A percentile compares a stretch with the other conserved stretches of the same genome.
phyloP scores from a whole-genome alignment of 768 basidiomycete genomes.

The Agrocybe praecox region DNA sequence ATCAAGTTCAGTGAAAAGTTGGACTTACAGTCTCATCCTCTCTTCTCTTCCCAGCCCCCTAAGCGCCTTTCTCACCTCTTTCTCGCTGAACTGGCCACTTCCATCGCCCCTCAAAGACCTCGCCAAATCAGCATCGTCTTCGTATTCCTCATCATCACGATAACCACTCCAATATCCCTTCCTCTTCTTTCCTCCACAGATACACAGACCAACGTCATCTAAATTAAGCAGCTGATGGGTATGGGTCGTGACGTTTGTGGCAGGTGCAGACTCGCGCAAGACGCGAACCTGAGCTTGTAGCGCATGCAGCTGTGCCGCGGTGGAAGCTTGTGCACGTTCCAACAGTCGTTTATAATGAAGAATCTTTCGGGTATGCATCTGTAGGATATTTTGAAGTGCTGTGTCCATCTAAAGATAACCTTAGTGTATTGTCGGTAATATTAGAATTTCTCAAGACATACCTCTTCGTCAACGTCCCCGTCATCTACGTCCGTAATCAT shows the following conservation, averaged over 20 bases:
- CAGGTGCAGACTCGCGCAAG: conserved; percentile 47
- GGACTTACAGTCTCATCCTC: conserved; percentile 71
- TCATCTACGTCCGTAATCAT: conserved; percentile 67
- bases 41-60: conserved; percentile 66
- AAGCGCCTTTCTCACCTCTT: conserved; percentile 65
- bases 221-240: conserved; percentile 19
- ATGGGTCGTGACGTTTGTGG: conserved; percentile 19
- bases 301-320: conserved; percentile 83
- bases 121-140: conserved; percentile 40
- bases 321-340: conserved; percentile 76
- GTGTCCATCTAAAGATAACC: conserved; percentile 34
- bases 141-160: conserved; percentile 50
- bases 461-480: conserved; percentile 74
- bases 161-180: conserved; percentile 79
- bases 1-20: background rate
- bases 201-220: conserved; percentile 35
- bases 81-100: conserved; percentile 70
- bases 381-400: conserved; percentile 39
- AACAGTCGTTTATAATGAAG: conserved; percentile 78
- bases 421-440: background rate
- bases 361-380: conserved; percentile 57
- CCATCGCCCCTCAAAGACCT: conserved; percentile 54
- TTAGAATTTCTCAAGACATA: conserved; percentile 24
- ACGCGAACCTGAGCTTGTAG: conserved; percentile 80
- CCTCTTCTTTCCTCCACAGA: conserved; percentile 63